Evolutionary conservation across 2,329 filamentous ascomycete species (phyloP), one percentile per base, ranked within the genome.

Genomic region (Diaporthe longicolla): DNA sequence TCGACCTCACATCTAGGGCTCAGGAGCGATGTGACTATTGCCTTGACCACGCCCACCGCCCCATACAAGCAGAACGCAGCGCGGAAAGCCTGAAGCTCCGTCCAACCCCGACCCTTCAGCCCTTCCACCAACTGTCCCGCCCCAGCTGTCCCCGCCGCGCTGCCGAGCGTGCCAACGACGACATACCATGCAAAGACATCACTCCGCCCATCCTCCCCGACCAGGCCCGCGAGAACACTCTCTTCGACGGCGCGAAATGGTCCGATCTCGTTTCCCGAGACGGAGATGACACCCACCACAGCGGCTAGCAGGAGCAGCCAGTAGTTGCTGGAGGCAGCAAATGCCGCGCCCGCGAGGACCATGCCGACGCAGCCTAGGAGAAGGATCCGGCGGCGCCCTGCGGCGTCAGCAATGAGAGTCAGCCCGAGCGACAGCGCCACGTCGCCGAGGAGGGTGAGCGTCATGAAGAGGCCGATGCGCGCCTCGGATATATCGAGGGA

Each of bases 141-240:
- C 0, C 84, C 82, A 58, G 91, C 82, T 74, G 90, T 87, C 1
- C 92, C 92, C 21, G 89, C 84, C 0, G 92, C 91, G 0, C 88
- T 86, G 0, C 92, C 92, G 0, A 89, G 87, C 0, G 86, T 88
- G 3, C 92, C 92, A 1, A 86, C 80, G 9, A 92, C 83, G 8
- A 84, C 87, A 77, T 92, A 92, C 90, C 90, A 92, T 4, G 90
- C 90, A 75, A 89, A 92, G 37, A 92, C 83, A 77, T 92, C 89
- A 73, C 86, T 85, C 58, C 89, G 81, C 4, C 83, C 82, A 2
- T 82, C 80, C 6, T 84, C 77, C 0, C 81, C 79, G 0, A 87
- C 90, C 4, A 92, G 82, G 55, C 91, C 89, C 4, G 90, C 89
- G 2, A 92, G 81, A 7, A 88, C 87, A 21, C 88, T 90, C 80